These are phyloP conservation scores for Euphrasia arctica DNA, from an alignment of 305 asterid genomes.

Conservation along the genomic window DNA sequence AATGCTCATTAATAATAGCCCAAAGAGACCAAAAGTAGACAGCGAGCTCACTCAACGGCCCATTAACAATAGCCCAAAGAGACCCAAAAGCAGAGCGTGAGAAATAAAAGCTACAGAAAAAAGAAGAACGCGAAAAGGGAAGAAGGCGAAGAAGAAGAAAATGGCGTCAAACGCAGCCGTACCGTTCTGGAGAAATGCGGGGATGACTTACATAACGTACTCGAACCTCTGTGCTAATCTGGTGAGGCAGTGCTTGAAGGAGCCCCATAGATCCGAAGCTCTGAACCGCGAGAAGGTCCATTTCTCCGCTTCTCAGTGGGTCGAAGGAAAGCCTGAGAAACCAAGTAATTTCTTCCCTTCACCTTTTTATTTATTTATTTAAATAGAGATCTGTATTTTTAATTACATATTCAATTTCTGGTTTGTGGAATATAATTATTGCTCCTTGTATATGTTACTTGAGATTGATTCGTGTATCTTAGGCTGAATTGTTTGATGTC, in stretches of 20 bases:
- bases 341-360: slow-evolving; percentile 43
- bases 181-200: slow-evolving; percentile 90
- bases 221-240: slow-evolving; percentile 75
- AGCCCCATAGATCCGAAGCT: slow-evolving; percentile 70
- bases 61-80: slow-evolving; percentile 13
- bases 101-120: slow-evolving; percentile 25
- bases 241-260: slow-evolving; percentile 90
- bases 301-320: slow-evolving; percentile 72
- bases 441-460: background rate
- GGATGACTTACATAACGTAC: slow-evolving; percentile 89
- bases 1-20: no score
- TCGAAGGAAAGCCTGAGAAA: slow-evolving; percentile 72
- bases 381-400: slow-evolving; percentile 19
- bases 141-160: slow-evolving; percentile 4
- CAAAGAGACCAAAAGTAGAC: no score
- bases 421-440: background rate
- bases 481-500: background rate
- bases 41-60: slow-evolving; percentile 9
- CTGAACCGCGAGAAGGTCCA: slow-evolving; percentile 87
- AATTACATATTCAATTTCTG: background rate
- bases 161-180: slow-evolving; percentile 83
- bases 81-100: no score
- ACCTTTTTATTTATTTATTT: background rate
- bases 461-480: slow-evolving; percentile 20
- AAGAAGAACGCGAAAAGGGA: slow-evolving; percentile 10